A percentile compares a stretch with the other conserved stretches of the same genome.
Conservation (phyloP, 345 rosid species). For the Murraya koenigii region DNA sequence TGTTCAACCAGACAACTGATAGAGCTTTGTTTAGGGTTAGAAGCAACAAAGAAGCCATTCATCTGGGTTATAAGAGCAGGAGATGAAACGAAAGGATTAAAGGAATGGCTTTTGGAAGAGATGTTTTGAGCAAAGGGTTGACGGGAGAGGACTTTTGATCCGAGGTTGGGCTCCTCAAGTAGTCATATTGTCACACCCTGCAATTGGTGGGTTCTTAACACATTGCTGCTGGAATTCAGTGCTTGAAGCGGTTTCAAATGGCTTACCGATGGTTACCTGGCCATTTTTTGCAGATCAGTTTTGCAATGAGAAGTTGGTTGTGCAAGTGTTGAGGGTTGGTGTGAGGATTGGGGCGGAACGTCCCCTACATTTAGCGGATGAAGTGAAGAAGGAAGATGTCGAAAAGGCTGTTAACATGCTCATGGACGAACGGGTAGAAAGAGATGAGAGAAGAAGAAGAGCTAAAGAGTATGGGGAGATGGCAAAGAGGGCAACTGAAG, state of each 20-base stretch:
- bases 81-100: background rate
- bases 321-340: background rate
- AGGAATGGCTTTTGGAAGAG: background rate
- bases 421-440: background rate
- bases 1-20: background rate
- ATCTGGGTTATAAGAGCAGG: background rate
- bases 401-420: background rate
- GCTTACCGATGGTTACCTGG: background rate
- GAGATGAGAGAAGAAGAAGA: background rate
- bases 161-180: conserved; percentile 1
- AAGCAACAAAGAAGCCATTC: background rate
- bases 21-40: background rate
- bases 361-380: background rate
- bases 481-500: background rate
- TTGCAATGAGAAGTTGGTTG: background rate
- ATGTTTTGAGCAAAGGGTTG: background rate
- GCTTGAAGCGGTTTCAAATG: background rate
- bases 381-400: background rate
- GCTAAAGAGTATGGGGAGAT: background rate
- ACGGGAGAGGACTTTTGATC: background rate
- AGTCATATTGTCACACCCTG: background rate
- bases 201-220: background rate
- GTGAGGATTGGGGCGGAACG: background rate
- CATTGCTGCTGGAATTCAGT: background rate
- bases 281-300: background rate